These are phyloP conservation scores for bread wheat (Triticum aestivum) DNA, from an alignment of 176 grass and related monocot species.

Conservation along the genomic window IWGSC_CS_RefSeq_v2.1 NC_057808.1:530695777-530696276, in stretches of 20 bases:
- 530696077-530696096: conserved; percentile 12
- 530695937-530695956: not conserved
- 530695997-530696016: not conserved
- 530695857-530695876: not conserved
- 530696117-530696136: not conserved
- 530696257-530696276: conserved; percentile 17
- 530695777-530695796: not conserved
- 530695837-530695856: not conserved
- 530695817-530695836: not conserved
- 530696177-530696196: not conserved
- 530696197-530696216: conserved; percentile 26
- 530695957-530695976: not conserved
- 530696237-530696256: conserved; percentile 44
- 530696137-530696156: conserved; percentile 5
- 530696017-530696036: not conserved
- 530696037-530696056: not conserved
- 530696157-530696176: conserved; percentile 6
- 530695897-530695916: not conserved
- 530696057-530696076: not conserved
- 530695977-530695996: conserved; percentile 2
- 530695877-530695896: not conserved
- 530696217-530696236: conserved; percentile 54
- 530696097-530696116: not conserved
- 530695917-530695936: not conserved
- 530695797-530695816: not conserved